Conservation (phyloP, 495 filamentous ascomycete genomes). For the Aspergillus olivimuriae region DNA sequence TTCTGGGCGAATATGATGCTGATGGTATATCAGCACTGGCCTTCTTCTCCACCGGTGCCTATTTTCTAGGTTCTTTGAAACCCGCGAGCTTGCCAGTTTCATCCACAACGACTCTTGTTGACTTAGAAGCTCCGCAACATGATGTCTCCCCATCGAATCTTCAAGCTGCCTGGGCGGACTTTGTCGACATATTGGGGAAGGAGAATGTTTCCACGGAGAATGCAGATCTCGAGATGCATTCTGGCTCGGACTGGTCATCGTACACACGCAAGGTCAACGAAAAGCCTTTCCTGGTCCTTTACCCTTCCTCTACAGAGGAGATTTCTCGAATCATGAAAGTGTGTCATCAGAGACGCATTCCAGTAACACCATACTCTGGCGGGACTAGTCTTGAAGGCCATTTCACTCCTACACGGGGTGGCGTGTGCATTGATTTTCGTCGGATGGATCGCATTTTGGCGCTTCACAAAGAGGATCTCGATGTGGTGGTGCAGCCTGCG, state of each 20-base stretch:
- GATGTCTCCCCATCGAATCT: conserved; percentile 69
- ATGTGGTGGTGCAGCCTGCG: conserved; percentile 62
- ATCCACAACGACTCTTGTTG: conserved; percentile 68
- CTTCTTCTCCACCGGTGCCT: conserved; percentile 56
- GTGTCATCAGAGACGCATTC: conserved; percentile 55
- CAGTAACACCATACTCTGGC: conserved; percentile 57
- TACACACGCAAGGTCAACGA: conserved; percentile 51
- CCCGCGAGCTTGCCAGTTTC: conserved; percentile 51
- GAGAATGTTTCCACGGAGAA: conserved; percentile 76
- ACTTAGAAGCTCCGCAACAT: conserved; percentile 56
- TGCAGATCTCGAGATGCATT: conserved; percentile 61
- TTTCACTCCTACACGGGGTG: conserved; percentile 54
- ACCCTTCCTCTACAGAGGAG: conserved; percentile 47
- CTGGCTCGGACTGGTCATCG: conserved; percentile 85
- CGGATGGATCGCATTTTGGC: conserved; percentile 56
- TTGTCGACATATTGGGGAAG: conserved; percentile 73
- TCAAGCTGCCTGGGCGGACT: conserved; percentile 91
- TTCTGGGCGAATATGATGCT: not conserved
- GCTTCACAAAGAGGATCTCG: conserved; percentile 52
- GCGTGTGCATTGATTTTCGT: conserved; percentile 58
- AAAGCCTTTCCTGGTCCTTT: conserved; percentile 43
- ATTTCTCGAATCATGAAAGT: conserved; percentile 57
- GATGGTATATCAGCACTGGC: conserved; percentile 41
- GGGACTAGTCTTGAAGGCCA: conserved; percentile 61
- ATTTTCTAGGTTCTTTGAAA: conserved; percentile 61